Base-by-base conservation (phyloP, 2,329 filamentous ascomycete genomes). In the Didymella exigua region DNA sequence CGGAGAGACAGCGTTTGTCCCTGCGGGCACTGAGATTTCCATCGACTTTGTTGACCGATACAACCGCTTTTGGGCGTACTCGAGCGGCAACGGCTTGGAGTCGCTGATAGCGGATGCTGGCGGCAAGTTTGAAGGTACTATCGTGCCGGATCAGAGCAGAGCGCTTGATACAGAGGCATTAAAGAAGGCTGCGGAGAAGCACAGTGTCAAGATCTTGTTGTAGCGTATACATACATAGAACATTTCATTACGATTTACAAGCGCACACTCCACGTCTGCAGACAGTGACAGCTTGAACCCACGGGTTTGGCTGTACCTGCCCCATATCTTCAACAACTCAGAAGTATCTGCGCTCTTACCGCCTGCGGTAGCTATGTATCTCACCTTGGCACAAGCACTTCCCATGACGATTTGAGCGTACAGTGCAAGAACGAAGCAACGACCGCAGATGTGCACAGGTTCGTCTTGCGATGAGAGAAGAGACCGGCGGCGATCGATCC, bases 21-120 rank as follows among this genome's bases (percentile, higher is more conserved):
- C 63, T 0, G 63, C 63, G 0, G 61, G 63, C 1, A 61, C 60
- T 1, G 47, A 54, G 24, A 49, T 59, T 10, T 27, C 59, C 5
- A 40, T 62, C 13, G 53, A 59, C 14, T 65, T 65, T 33, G 42
- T 59, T 3, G 59, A 62, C 27, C 42, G 58, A 16, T 65, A 60
- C 46, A 57, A 58, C 10, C 40, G 62, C 2, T 61, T 65, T 34
- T 65, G 62, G 62, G 51, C 60, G 6, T 65, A 60, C 30, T 54
- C 62, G 29, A 65, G 59, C 33, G 62, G 62, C 2, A 24, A 58
- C 26, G 62, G 60, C n/a, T 24, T 65, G 36, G 62, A 65, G 41
- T 46, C 56, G 16, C 30, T 63, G 27, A 59, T 65, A 24, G 40
- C 52, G 2, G 56, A 60, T n/a, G 62, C 59, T 21, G 62, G 62